A percentile compares a stretch with the other conserved stretches of the same genome.
These are phyloP conservation scores for Exophiala aquamarina DNA, from an alignment of 2,329 filamentous ascomycete genomes.

Conservation along the genomic window DNA sequence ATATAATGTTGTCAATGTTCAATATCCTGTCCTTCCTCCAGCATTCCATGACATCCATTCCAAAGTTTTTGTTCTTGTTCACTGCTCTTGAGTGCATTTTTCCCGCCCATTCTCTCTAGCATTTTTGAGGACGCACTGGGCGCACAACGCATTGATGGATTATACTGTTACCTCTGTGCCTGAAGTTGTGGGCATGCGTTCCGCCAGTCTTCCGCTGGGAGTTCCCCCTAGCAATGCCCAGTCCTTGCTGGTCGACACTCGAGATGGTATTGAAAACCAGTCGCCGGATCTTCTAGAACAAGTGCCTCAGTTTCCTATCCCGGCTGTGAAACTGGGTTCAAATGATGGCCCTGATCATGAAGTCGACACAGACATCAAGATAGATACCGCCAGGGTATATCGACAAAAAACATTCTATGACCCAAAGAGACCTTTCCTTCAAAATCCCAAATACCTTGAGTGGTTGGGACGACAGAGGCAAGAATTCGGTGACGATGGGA, in stretches of 20 bases:
- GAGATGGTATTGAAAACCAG: slow-evolving; percentile 28
- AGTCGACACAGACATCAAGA: slow-evolving; percentile 7
- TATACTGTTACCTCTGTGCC: slow-evolving; percentile 13
- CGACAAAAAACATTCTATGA: slow-evolving; percentile 6
- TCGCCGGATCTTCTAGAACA: slow-evolving; percentile 9
- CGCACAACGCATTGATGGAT: slow-evolving; percentile 16
- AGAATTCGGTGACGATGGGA: slow-evolving; percentile 44
- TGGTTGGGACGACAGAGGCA: slow-evolving; percentile 44
- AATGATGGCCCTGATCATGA: slow-evolving; percentile 20
- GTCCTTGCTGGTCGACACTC: slow-evolving; percentile 35
- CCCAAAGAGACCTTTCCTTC: slow-evolving; percentile 20
- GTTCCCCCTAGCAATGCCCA: slow-evolving; percentile 42
- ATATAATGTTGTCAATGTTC: slow-evolving; percentile 14
- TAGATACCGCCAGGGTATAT: slow-evolving; percentile 4
- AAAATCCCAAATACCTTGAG: slow-evolving; percentile 40
- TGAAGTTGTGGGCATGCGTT: slow-evolving; percentile 1
- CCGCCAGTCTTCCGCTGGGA: too few relatives aligned
- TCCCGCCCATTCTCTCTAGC: slow-evolving; percentile 7
- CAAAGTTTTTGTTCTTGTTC: slow-evolving; percentile 16
- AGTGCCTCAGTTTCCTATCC: slow-evolving; percentile 17
- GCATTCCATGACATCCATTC: slow-evolving; percentile 22
- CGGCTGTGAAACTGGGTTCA: slow-evolving; percentile 23
- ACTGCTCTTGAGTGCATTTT: slow-evolving; percentile 12
- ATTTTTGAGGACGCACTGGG: slow-evolving; percentile 13
- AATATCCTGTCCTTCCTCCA: slow-evolving; percentile 7